These are phyloP conservation scores for Fusarium pilosicola DNA, from an alignment of 2,329 filamentous ascomycete species.

Conservation along the genomic window DNA sequence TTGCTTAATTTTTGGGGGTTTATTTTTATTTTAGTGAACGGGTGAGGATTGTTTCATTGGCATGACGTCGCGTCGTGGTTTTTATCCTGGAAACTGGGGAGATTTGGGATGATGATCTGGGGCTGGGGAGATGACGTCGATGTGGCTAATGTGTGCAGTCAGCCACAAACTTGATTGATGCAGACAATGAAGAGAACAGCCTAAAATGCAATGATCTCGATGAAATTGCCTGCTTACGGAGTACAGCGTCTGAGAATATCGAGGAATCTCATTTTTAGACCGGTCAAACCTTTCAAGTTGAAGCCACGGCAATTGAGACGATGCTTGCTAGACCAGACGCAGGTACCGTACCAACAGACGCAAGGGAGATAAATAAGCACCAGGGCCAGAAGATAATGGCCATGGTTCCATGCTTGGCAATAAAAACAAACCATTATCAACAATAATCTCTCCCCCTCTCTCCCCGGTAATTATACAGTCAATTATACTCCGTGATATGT, in stretches of 20 bases:
- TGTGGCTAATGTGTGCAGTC: conserved; percentile 16
- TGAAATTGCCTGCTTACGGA: not conserved
- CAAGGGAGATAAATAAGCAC: not conserved
- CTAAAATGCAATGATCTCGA: not conserved
- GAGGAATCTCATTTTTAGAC: not conserved
- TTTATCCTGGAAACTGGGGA: conserved; percentile 18
- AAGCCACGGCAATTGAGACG: not conserved
- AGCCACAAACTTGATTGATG: conserved; percentile 18
- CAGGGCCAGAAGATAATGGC: not conserved
- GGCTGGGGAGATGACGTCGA: conserved; percentile 24
- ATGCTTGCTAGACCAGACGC: not conserved
- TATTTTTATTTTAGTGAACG: not conserved
- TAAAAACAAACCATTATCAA: not conserved
- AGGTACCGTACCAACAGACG: conserved; percentile 4
- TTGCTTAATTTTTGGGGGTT: not conserved
- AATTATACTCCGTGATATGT: not conserved
- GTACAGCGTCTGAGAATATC: not conserved
- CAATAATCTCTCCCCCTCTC: not conserved
- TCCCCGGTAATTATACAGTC: not conserved
- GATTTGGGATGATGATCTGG: not conserved
- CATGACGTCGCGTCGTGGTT: conserved; percentile 28
- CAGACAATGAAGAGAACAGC: not conserved
- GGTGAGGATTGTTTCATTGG: not conserved
- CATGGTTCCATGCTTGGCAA: not conserved
- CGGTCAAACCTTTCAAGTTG: not conserved